A percentile compares a stretch with the other conserved stretches of the same genome.
These are phyloP conservation scores for Coprinopsis strossmayeri DNA, from an alignment of 768 basidiomycete genomes.

Conservation along the genomic window DNA sequence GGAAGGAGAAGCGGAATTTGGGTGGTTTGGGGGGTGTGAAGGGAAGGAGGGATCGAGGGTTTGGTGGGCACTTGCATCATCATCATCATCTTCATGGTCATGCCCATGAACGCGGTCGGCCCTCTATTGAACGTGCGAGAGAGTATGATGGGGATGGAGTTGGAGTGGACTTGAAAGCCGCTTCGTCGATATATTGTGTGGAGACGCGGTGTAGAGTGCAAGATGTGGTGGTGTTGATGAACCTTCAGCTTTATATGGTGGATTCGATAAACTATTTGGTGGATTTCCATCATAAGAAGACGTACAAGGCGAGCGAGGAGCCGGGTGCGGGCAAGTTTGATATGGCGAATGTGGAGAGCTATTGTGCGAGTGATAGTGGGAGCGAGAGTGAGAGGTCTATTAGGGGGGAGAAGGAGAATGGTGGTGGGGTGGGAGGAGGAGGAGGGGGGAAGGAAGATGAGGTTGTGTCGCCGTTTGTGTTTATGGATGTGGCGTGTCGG, in stretches of 20 bases:
- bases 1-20: conserved; percentile 85
- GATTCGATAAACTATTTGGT: conserved; percentile 95
- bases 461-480: conserved; percentile 83
- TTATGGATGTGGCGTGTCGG: conserved; percentile 93
- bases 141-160: conserved; percentile 55
- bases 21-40: conserved; percentile 61
- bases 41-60: conserved; percentile 16
- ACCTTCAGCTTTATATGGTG: conserved; percentile 94
- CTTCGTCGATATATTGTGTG: conserved; percentile 83
- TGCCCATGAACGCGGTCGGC: conserved; percentile 18
- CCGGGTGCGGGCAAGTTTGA: conserved; percentile 68
- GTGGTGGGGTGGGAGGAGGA: conserved; percentile 6
- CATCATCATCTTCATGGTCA: background rate
- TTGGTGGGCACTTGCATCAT: conserved; percentile 13
- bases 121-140: conserved; percentile 53
- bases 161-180: conserved; percentile 60
- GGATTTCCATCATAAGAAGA: conserved; percentile 96
- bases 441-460: conserved; percentile 44
- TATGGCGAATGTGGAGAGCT: conserved; percentile 30
- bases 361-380: background rate
- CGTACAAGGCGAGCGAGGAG: conserved; percentile 71
- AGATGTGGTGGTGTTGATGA: conserved; percentile 95
- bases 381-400: conserved; percentile 50
- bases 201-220: conserved; percentile 88
- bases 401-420: conserved; percentile 41